Percentiles rank a stretch among this genome's conserved stretches.
Evolutionary conservation across 2,329 filamentous ascomycete species (phyloP).

Genomic region (Tolypocladium ovalisporum): DNA sequence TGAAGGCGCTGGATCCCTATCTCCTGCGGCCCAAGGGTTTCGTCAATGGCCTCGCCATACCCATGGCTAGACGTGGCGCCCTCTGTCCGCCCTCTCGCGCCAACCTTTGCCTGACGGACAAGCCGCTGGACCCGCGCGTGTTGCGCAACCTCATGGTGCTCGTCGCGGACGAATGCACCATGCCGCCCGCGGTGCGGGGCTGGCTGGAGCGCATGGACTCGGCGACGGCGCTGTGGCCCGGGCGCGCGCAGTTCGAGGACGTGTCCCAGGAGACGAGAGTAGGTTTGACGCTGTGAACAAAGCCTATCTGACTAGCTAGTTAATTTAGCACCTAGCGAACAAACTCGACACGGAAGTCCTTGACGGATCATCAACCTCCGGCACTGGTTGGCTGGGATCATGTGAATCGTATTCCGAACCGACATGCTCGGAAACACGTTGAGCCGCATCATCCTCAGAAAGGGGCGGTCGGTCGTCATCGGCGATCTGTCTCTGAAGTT

Average conservation of each 20-base stretch:
- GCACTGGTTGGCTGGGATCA: no score
- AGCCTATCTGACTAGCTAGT: no score
- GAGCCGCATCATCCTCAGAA: no score
- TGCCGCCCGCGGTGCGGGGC: slow-evolving; percentile 2
- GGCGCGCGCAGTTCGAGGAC: slow-evolving; percentile 19
- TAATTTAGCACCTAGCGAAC: no score
- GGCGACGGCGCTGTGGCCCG: slow-evolving; percentile 26
- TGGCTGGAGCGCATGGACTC: slow-evolving; percentile 17
- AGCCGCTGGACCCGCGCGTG: slow-evolving; percentile 27
- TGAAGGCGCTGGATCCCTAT: slow-evolving; percentile 1
- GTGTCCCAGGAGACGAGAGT: no score
- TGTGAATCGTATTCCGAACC: no score
- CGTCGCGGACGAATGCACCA: slow-evolving; percentile 29
- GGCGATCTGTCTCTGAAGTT: no score
- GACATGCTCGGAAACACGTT: no score
- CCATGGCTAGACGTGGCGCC: slow-evolving; percentile 13
- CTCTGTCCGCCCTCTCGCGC: slow-evolving; percentile 16
- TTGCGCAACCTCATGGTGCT: slow-evolving; percentile 32
- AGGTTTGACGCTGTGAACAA: no score
- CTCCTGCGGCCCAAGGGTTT: slow-evolving; percentile 16
- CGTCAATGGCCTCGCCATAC: slow-evolving; percentile 20
- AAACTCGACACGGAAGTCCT: no score
- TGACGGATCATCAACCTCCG: no score
- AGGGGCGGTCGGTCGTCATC: no score
- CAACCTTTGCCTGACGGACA: slow-evolving; percentile 29